Evolutionary conservation across 1,139 yeast species (phyloP).

Genomic region (Kazachstania sp.): DNA sequence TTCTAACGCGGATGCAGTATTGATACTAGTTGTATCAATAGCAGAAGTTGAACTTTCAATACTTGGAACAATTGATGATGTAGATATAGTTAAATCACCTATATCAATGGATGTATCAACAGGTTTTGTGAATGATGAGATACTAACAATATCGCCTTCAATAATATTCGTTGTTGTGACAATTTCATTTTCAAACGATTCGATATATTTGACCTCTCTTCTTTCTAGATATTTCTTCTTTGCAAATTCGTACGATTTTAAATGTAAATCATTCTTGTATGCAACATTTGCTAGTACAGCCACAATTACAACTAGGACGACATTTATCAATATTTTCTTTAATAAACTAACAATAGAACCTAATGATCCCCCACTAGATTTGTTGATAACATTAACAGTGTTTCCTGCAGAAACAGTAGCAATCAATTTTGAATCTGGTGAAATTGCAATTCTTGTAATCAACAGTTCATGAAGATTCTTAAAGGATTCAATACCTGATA

Average conservation of each 20-base stretch:
- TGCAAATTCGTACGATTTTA: conserved; percentile 13
- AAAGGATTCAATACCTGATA: conserved; percentile 43
- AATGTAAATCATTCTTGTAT: conserved; percentile 37
- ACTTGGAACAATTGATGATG: not conserved
- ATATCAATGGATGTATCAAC: conserved; percentile 8
- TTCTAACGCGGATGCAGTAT: too few relatives aligned
- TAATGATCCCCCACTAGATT: not conserved
- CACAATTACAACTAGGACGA: conserved; percentile 37
- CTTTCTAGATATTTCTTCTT: conserved; percentile 23
- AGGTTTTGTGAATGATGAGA: conserved; percentile 10
- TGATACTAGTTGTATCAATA: not conserved
- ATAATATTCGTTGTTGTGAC: not conserved
- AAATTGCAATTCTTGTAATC: conserved; percentile 64
- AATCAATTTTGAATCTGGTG: conserved; percentile 57
- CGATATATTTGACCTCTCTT: not conserved
- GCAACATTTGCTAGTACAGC: conserved; percentile 35
- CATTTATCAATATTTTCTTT: conserved; percentile 38
- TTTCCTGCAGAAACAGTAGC: conserved; percentile 81
- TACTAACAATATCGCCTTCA: conserved; percentile 17
- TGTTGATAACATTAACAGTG: conserved; percentile 48
- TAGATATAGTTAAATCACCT: not conserved
- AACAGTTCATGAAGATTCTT: conserved; percentile 70
- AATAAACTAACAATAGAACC: not conserved
- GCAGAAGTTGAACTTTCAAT: not conserved
- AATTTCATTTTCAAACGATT: conserved; percentile 5